Evolutionary conservation across 2,329 filamentous ascomycete genomes (phyloP), one percentile per base, ranked within the genome.

Genomic region (Trichothecium sympodiale): DNA sequence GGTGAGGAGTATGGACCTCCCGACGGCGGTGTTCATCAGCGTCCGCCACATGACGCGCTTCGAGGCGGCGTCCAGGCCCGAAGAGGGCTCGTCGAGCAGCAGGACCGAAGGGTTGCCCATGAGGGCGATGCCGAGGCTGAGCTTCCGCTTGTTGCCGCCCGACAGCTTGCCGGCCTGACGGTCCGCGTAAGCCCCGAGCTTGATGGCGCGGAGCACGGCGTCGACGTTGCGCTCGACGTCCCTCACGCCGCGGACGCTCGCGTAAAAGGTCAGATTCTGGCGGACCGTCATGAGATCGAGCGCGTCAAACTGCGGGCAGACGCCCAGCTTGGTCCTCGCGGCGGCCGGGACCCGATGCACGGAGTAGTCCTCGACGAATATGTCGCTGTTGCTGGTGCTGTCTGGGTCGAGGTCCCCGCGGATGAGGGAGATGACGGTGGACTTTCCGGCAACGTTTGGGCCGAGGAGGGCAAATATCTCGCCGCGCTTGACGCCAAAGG

Each of bases 1-100:
- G 0, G 88, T 95, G 15, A 96, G 70, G 2, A 95, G 66, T 12
- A 95, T 74, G 0, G 80, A 83, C n/a, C 88, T 73, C 0, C 86
- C 86, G 0, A 77, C 72, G 0, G 80, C 78, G 4, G 88, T 78
- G 2, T 77, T 71, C 4, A 74, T 73, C 1, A 95, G 67, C 0
- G 86, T 94, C 37, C 76, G 75, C 89, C 89, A 95, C 83, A 95
- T 93, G 44, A 93, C 72, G 29, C 89, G 74, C 56, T 95, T 94
- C 0, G 85, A 80, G 0, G 85, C 86, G 0, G 88, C 87, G 47
- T 96, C 89, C 62, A 95, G 83, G 1, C 88, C 87, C 0, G 80
- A 87, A 1, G 76, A 83, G 0, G 89, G 89, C 53, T 95, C 89
- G 50, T 96, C 89, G 2, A 95, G 77, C 0, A 95, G 67, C 1